Evolutionary conservation across 441 rosid genomes (phyloP).

Genomic region (Sinapis alba): DNA sequence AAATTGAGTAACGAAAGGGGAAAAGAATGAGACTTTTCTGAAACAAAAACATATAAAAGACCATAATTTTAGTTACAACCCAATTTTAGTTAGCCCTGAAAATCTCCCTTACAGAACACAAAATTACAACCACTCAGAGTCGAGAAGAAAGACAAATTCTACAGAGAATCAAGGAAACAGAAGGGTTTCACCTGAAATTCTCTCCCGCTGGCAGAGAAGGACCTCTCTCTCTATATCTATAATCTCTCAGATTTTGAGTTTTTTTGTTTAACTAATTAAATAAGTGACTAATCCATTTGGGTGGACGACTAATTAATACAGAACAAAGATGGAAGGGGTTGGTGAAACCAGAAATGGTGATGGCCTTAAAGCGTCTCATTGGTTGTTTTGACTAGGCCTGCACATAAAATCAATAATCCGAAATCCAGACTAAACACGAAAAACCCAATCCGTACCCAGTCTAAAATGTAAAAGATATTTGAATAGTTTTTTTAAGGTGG

Average conservation of each 20-base stretch:
- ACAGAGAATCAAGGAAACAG: not conserved
- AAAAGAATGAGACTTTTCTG: not conserved
- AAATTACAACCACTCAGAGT: not conserved
- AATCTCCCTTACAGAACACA: not conserved
- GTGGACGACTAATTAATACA: constrained; percentile 12
- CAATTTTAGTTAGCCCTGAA: not conserved
- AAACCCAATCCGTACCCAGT: too few species aligned
- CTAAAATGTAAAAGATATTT: too few species aligned
- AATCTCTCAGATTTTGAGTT: constrained; percentile 5
- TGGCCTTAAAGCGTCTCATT: constrained; percentile 6
- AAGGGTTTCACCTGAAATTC: constrained; percentile 23
- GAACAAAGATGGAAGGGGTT: constrained; percentile 12
- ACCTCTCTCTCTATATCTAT: not conserved
- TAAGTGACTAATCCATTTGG: constrained; percentile 11
- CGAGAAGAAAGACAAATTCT: not conserved
- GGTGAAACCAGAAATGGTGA: constrained; percentile 20
- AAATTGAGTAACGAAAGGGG: not conserved
- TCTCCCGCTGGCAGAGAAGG: constrained; percentile 14
- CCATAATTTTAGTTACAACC: too few species aligned
- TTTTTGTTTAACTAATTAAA: not conserved
- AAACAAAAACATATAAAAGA: not conserved
- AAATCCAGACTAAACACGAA: too few species aligned
- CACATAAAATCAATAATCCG: too few species aligned
- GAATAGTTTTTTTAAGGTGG: too few species aligned
- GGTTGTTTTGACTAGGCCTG: not conserved